Base-by-base conservation (phyloP, 2,329 filamentous ascomycete genomes). In the Capronia epimyces region DNA sequence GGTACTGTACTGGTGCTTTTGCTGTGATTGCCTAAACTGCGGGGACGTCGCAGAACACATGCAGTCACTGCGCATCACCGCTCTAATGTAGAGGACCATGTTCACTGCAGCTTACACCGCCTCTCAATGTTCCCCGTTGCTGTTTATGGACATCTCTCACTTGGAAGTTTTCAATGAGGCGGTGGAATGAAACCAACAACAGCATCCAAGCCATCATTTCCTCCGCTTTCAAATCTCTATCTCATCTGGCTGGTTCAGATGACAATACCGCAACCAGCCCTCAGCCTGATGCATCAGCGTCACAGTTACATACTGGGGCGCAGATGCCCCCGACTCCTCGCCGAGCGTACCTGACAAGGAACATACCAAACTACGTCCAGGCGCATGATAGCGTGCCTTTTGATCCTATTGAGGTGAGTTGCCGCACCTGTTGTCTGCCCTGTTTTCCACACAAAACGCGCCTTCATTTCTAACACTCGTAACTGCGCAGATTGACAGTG, bases 401-500 rank as follows among this genome's bases (percentile, higher is more conserved):
- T 24, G 45, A 49, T 36, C 46, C 53, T 3, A 56, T 53, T 10
- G 32, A 27, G 13, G 49, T 57, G 16, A 45, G 49, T 45, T 16
- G 27, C 25, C 18, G 13, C 15, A 20, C 43, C n/a, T 1, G 37
- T 32, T 47, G 20, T 37, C 39, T 22, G 27, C 36, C 25, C 13
- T 20, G n/a, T 2, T 31, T 40, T n/a, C 18, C 12, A 7, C 13
- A 9, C 12, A 15, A 40, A 25, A 27, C n/a, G 16, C 12, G 7
- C 20, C 12, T 15, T 18, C 29, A 27, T 45, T 24, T 47, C 43
- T 47, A 21, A 39, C 32, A 3, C 16, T 21, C 31, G 24, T 16
- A 3, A 10, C 34, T 29, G 18, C 21, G 18, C 46, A 57, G 55
- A 47, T 57, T n/a, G 45, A 46, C 13, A 50, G 51, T 49, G 55